Conservation (phyloP, 805 yeast species). For the Nakazawaea holstii region DNA sequence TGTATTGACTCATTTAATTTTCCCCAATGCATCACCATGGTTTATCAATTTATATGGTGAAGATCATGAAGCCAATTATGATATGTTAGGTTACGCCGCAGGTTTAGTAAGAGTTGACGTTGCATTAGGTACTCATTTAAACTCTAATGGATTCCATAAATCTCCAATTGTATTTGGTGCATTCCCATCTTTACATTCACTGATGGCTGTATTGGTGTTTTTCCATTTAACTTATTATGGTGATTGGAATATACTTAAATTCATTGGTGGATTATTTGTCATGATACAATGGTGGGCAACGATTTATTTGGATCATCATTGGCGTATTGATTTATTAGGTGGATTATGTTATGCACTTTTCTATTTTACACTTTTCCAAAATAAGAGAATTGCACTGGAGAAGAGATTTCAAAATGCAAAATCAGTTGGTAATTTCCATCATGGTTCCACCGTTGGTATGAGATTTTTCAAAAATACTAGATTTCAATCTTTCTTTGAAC, state of each 20-base stretch:
- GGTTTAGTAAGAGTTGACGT: constrained; percentile 63
- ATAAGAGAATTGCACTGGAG: constrained; percentile 30
- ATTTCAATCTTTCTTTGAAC: constrained; percentile 51
- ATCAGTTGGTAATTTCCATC: constrained; percentile 29
- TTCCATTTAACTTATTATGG: constrained; percentile 37
- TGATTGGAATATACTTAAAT: constrained; percentile 28
- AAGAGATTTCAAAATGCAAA: constrained; percentile 33
- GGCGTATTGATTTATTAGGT: constrained; percentile 53
- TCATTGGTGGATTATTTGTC: constrained; percentile 38
- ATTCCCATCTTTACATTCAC: constrained; percentile 61
- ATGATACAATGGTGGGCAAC: constrained; percentile 71
- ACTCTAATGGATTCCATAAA: constrained; percentile 58
- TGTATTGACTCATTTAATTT: constrained; percentile 50
- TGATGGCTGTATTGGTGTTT: constrained; percentile 54
- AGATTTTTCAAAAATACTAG: constrained; percentile 47
- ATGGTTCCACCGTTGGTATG: constrained; percentile 57
- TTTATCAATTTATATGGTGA: constrained; percentile 59
- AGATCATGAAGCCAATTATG: constrained; percentile 49
- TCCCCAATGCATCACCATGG: constrained; percentile 78
- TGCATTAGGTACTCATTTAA: constrained; percentile 55
- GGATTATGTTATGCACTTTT: constrained; percentile 50
- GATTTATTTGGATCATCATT: constrained; percentile 68
- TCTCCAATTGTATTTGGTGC: constrained; percentile 78
- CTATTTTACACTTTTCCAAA: constrained; percentile 33
- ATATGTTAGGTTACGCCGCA: constrained; percentile 66